Evolutionary conservation across 2,329 filamentous ascomycete species (phyloP), one percentile per base, ranked within the genome.

Genomic region (Zymoseptoria brevis): DNA sequence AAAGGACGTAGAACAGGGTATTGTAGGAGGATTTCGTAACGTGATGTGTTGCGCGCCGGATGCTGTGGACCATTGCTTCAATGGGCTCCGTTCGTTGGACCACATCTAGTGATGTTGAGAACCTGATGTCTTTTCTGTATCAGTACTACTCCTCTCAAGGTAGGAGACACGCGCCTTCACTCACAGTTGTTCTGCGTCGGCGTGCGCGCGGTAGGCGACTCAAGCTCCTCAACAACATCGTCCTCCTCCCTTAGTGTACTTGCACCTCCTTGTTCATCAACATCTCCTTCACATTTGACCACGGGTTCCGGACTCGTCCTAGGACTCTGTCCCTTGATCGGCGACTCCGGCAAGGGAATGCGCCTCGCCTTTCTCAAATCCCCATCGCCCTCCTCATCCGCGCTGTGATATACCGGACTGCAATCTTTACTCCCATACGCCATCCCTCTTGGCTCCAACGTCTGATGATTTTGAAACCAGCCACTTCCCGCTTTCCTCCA

Each of bases 1-100:
- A 73, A 19, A 89, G 57, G 2, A 87, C 66, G 8, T 87, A 86
- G 55, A 83, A 72, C 22, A 90, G 71, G 8, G 88, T 78, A 55
- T 86, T 89, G 41, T 81, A 77, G 79, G 87, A 89, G 9, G 89
- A 90, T 61, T 81, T 82, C 2, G 87, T 90, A 53, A 88, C 75
- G 56, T 79, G 74, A 57, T 80, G 77, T 64, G 88, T 80, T 61
- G 80, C 82, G 60, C 76, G 79, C 64, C 83, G 84, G 60, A 90
- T 66, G 61, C 85, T 87, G 56, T 78, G 80, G 66, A 92, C 80
- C 51, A 83, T 81, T 19, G 87, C 82, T 69, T 95, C 89, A 66
- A 96, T 88, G 13, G 89, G 90, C 69, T 93, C 90, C 53, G 87
- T 89, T 58, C 88, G 85, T 70, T 96, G 91, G 69, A 93, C 89